Evolutionary conservation across 1,139 yeast genomes (phyloP), one percentile per base, ranked within the genome.

Genomic region (Candida smagusa): DNA sequence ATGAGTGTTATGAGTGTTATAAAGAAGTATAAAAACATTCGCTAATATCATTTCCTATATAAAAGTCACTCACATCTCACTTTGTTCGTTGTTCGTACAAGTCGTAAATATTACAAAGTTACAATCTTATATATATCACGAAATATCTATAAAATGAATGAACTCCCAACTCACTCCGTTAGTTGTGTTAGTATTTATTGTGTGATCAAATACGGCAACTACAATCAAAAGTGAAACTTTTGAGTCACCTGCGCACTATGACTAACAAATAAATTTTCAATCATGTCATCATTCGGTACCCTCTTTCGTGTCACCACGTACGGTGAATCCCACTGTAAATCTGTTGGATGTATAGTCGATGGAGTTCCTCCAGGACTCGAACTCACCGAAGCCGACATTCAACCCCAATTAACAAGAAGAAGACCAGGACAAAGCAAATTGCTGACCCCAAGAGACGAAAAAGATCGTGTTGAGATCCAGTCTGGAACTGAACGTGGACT

Each of bases 341-440:
- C 96, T n/a, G 98, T 92, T 31, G 98, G 98, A 23, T 92, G 98
- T 67, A 92, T 92, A 45, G 97, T 92, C 33, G 98, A 92, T 54
- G 98, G 98, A 38, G 94, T 90, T 35, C 98, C 98, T 33, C 97
- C 98, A 24, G 96, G 96, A 23, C 72, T 92, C 75, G 74, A 79
- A 9, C 75, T 92, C 40, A 75, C 85, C 12, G 97, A 88, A 62
- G 80, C 68, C 8, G 98, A 92, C 56, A 79, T 92, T 51, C 98
- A 92, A 68, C 95, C 97, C 12, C 98, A 92, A 68, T 70, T 92
- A 49, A 84, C 95, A 24, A 80, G 98, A 66, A 83, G 98, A 74
- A 83, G 98, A 68, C 98, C 98, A 2, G 98, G 98, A 33, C 98
- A 92, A 68, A 80, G 90, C 43, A 85, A 84, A 53, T 72, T 92